These are phyloP conservation scores for Truncatella angustata DNA, from an alignment of 2,329 filamentous ascomycete genomes.

Conservation along the genomic window DNA sequence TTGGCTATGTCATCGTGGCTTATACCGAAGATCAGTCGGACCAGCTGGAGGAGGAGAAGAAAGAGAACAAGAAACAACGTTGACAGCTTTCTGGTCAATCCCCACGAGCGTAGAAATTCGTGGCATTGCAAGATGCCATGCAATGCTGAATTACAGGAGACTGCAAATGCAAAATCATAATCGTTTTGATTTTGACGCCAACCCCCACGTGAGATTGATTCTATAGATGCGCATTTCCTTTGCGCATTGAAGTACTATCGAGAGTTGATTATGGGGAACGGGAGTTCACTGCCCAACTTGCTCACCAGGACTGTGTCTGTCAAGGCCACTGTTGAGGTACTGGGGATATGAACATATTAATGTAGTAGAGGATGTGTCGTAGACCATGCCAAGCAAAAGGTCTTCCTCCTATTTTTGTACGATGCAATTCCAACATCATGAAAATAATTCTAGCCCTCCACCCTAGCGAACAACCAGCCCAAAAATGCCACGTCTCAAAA, in stretches of 20 bases:
- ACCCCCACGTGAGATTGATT: neutral
- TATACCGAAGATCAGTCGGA: constrained; percentile 77
- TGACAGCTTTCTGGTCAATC: constrained; percentile 4
- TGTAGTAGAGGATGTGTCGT: constrained; percentile 5
- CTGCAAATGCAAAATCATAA: too few relatives aligned
- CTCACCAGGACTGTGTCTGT: neutral
- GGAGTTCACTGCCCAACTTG: too few relatives aligned
- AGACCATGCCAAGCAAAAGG: neutral
- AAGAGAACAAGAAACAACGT: constrained; percentile 46
- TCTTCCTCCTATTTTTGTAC: neutral
- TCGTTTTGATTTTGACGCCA: too few relatives aligned
- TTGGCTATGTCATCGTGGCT: constrained; percentile 88
- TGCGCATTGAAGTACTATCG: neutral
- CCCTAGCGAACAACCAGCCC: neutral
- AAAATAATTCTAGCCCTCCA: neutral
- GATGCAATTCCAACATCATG: constrained; percentile 1
- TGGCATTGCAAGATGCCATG: too few relatives aligned
- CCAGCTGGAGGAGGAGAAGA: constrained; percentile 39
- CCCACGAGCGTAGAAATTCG: too few relatives aligned
- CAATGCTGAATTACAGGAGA: too few relatives aligned
- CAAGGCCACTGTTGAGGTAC: neutral
- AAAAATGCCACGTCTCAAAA: neutral
- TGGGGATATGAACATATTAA: neutral
- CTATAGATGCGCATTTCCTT: neutral
- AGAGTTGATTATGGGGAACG: neutral